Evolutionary conservation across 164 flowering plant species (phyloP).

Genomic region (Piper longum): DNA sequence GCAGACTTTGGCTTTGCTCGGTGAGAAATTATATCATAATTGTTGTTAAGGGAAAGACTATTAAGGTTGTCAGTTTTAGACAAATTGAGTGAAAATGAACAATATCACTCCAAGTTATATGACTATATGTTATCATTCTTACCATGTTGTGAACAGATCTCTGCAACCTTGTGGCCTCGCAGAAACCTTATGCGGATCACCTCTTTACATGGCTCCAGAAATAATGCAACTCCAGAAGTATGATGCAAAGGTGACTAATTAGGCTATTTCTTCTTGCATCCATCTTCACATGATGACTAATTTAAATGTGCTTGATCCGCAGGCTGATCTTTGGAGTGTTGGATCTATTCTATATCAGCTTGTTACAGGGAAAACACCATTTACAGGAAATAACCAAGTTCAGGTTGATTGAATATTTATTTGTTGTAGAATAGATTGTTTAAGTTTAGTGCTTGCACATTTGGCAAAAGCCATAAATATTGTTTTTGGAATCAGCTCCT

Average conservation of each 20-base stretch:
- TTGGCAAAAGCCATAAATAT: not conserved
- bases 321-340: conserved; percentile 99
- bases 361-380: conserved; percentile 87
- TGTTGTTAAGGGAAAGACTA: not conserved
- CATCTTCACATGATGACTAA: not conserved
- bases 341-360: conserved; percentile 93
- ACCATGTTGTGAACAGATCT: conserved; percentile 35
- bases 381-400: conserved; percentile 72
- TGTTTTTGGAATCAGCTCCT: conserved; percentile 48
- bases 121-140: not conserved
- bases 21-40: conserved; percentile 15
- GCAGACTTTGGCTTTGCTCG: conserved; percentile 99
- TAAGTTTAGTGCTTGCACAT: not conserved
- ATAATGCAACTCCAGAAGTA: conserved; percentile 97
- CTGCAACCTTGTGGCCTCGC: conserved; percentile 88
- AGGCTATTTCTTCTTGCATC: not conserved
- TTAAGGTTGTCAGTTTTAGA: not conserved
- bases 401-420: conserved; percentile 39
- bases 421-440: no score
- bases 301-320: conserved; percentile 21
- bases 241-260: conserved; percentile 79
- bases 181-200: conserved; percentile 98
- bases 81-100: not conserved
- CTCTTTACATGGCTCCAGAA: conserved; percentile 99
- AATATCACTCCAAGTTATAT: no score